Conservation (phyloP, 495 filamentous ascomycete species). For the Podospora comata region DNA sequence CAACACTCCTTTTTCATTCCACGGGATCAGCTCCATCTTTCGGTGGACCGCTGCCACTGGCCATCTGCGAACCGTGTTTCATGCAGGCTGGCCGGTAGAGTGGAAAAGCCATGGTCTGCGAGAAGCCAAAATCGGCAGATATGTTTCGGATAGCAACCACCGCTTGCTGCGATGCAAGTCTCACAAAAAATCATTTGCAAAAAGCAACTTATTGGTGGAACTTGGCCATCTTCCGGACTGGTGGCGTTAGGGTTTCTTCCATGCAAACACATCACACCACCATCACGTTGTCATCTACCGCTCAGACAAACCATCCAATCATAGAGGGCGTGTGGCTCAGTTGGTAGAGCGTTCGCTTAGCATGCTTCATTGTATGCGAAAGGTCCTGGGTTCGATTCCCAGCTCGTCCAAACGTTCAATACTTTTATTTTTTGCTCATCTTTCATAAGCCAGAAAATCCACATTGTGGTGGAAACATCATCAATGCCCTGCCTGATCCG, state of each 20-base stretch:
- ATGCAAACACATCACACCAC: slow-evolving; percentile 17
- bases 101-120: too few species aligned
- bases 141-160: too few species aligned
- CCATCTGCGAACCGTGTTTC: too few species aligned
- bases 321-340: slow-evolving; percentile 4
- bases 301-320: not conserved
- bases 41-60: too few species aligned
- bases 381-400: slow-evolving; percentile 15
- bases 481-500: not conserved
- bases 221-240: not conserved
- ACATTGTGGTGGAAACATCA: not conserved
- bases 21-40: too few species aligned
- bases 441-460: not conserved
- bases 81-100: too few species aligned
- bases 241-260: not conserved
- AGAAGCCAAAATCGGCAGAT: too few species aligned
- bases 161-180: too few species aligned
- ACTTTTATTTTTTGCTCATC: not conserved
- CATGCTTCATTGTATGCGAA: slow-evolving; percentile 4
- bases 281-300: slow-evolving; percentile 29
- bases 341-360: slow-evolving; percentile 12
- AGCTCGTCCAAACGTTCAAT: not conserved
- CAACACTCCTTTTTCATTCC: too few species aligned
- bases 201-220: too few species aligned
- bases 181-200: too few species aligned